Percentiles rank a stretch among this genome's conserved stretches.
Evolutionary conservation across 2,329 filamentous ascomycete genomes (phyloP).

Genomic region (Knufia fluminis): DNA sequence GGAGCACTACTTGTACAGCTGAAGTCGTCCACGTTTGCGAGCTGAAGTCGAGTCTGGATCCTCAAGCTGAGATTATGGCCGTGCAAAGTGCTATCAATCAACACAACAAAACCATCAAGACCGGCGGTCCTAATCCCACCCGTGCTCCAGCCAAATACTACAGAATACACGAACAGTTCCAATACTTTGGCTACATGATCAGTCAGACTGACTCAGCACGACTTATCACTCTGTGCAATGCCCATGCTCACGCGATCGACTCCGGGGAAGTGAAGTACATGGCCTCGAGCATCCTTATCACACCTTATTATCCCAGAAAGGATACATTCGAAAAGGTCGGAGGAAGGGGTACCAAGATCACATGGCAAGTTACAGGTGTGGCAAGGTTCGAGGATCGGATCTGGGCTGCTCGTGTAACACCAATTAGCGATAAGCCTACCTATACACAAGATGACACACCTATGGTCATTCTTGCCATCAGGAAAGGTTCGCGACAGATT

Average conservation of each 20-base stretch:
- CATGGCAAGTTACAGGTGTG: conserved; percentile 72
- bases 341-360: conserved; percentile 72
- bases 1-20: conserved; percentile 54
- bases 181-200: conserved; percentile 89
- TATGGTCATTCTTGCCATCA: conserved; percentile 71
- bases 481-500: conserved; percentile 63
- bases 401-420: conserved; percentile 75
- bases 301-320: conserved; percentile 62
- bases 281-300: conserved; percentile 86
- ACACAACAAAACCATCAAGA: conserved; percentile 53
- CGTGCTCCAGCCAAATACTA: conserved; percentile 43
- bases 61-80: conserved; percentile 68
- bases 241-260: conserved; percentile 54
- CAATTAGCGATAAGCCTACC: conserved; percentile 57
- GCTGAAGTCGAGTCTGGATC: conserved; percentile 62
- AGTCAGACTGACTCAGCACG: conserved; percentile 60
- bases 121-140: conserved; percentile 26
- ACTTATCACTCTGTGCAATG: conserved; percentile 54
- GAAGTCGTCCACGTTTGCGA: conserved; percentile 85
- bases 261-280: conserved; percentile 65
- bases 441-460: conserved; percentile 74
- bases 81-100: conserved; percentile 82
- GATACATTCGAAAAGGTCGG: conserved; percentile 74
- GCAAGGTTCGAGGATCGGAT: conserved; percentile 68
- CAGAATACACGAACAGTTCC: conserved; percentile 74